A percentile compares a stretch with the other conserved stretches of the same genome.
Conservation (phyloP, 129 eudicot genomes). For the Saussurea involucrata region DNA sequence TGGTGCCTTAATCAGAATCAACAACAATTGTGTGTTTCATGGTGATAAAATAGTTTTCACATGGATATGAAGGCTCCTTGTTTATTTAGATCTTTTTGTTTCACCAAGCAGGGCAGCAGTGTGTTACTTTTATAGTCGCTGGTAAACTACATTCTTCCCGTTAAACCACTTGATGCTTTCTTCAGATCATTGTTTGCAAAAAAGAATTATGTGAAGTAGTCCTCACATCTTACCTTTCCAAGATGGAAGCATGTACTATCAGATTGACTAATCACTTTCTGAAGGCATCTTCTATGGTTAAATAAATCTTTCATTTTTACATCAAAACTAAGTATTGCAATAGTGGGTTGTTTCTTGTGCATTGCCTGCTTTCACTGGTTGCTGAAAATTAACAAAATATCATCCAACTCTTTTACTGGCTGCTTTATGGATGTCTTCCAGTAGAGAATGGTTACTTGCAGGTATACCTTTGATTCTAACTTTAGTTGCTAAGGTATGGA, state of each 20-base stretch:
- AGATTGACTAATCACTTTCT: neutral
- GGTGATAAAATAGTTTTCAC: neutral
- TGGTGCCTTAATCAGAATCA: too few relatives aligned
- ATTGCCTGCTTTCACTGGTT: neutral
- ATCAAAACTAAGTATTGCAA: neutral
- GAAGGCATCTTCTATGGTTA: neutral
- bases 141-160: too few relatives aligned
- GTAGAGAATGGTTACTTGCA: neutral
- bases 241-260: neutral
- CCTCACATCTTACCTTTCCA: neutral
- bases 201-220: neutral
- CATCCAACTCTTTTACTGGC: neutral
- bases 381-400: neutral
- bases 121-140: too few relatives aligned
- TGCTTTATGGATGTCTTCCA: neutral
- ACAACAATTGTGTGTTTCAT: neutral
- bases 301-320: neutral
- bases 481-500: neutral
- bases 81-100: too few relatives aligned
- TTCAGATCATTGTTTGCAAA: neutral
- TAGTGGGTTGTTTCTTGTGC: neutral
- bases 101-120: too few relatives aligned
- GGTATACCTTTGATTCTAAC: neutral
- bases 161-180: neutral
- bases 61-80: neutral